phyloP scores from a whole-genome alignment of 2,329 filamentous ascomycete genomes.

The Gaeumannomyces sp. region DNA sequence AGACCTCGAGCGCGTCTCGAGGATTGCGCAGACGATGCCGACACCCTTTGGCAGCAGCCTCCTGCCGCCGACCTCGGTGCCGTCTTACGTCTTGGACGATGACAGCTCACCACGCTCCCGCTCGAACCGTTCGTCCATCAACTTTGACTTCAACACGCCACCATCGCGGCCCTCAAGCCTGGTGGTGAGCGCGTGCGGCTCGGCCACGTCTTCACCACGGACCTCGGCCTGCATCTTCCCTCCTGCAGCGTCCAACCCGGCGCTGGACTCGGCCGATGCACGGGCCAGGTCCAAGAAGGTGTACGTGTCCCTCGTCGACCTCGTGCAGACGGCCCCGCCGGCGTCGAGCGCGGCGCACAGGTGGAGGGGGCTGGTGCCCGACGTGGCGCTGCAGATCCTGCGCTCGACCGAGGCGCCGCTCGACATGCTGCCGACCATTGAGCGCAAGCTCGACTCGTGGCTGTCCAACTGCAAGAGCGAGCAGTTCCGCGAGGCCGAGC shows the following conservation, averaged over 20 bases:
- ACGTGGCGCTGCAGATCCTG: slow-evolving; percentile 52
- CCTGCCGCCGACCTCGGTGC: slow-evolving; percentile 16
- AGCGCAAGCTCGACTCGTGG: slow-evolving; percentile 40
- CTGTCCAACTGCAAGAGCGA: slow-evolving; percentile 37
- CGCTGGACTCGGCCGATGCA: slow-evolving; percentile 33
- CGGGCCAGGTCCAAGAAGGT: slow-evolving; percentile 40
- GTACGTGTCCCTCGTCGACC: slow-evolving; percentile 46
- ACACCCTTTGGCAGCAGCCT: background rate
- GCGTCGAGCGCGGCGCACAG: slow-evolving; percentile 31
- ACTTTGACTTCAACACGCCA: slow-evolving; percentile 39
- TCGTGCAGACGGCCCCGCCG: slow-evolving; percentile 45
- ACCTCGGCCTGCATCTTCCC: slow-evolving; percentile 33
- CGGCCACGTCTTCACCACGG: slow-evolving; percentile 45
- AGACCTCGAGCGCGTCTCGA: slow-evolving; percentile 40
- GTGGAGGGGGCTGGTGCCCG: slow-evolving; percentile 47
- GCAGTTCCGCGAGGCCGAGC: slow-evolving; percentile 43
- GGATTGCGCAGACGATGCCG: slow-evolving; percentile 22
- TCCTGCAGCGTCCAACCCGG: slow-evolving; percentile 4
- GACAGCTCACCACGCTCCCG: slow-evolving; percentile 19
- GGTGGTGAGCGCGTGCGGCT: slow-evolving; percentile 42
- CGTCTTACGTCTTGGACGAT: slow-evolving; percentile 25
- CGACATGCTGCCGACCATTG: slow-evolving; percentile 41
- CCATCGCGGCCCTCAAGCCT: slow-evolving; percentile 45
- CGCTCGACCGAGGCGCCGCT: slow-evolving; percentile 47
- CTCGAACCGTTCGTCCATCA: slow-evolving; percentile 25